A percentile compares a stretch with the other conserved stretches of the same genome.
Conservation (phyloP, 495 filamentous ascomycete species). For the Tuber magnatum region DNA sequence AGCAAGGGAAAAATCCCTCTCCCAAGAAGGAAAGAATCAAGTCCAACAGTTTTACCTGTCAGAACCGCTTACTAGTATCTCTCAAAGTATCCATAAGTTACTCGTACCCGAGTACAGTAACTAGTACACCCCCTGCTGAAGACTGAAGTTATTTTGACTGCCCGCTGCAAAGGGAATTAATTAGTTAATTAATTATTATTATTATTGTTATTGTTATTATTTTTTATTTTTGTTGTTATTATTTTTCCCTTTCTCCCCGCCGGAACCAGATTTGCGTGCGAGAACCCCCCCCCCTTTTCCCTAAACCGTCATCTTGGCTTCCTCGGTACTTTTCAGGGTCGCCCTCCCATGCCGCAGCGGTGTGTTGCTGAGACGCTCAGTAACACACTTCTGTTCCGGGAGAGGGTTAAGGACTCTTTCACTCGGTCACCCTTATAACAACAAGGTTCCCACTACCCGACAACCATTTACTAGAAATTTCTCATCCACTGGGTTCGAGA, state of each 20-base stretch:
- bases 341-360: constrained; percentile 29
- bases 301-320: constrained; percentile 38
- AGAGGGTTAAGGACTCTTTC: constrained; percentile 7
- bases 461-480: constrained; percentile 42
- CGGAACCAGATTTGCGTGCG: not conserved
- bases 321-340: constrained; percentile 33
- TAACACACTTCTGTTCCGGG: constrained; percentile 27
- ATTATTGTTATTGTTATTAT: no score
- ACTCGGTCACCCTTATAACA: not conserved
- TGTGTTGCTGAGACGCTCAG: constrained; percentile 22
- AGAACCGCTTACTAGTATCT: not conserved
- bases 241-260: constrained; percentile 11
- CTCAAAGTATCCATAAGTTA: not conserved
- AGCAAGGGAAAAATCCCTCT: not conserved
- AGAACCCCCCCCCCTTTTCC: constrained; percentile 11
- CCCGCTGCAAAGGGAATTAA: not conserved
- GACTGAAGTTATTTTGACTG: not conserved
- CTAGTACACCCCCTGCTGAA: not conserved
- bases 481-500: constrained; percentile 51
- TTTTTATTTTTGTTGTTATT: no score
- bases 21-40: not conserved
- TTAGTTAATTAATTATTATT: not conserved
- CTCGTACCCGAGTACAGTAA: no score
- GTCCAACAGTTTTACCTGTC: not conserved
- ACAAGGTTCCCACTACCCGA: not conserved